Conservation (phyloP, 2,329 filamentous ascomycete species). For the Chrysoporthe puriensis region DNA sequence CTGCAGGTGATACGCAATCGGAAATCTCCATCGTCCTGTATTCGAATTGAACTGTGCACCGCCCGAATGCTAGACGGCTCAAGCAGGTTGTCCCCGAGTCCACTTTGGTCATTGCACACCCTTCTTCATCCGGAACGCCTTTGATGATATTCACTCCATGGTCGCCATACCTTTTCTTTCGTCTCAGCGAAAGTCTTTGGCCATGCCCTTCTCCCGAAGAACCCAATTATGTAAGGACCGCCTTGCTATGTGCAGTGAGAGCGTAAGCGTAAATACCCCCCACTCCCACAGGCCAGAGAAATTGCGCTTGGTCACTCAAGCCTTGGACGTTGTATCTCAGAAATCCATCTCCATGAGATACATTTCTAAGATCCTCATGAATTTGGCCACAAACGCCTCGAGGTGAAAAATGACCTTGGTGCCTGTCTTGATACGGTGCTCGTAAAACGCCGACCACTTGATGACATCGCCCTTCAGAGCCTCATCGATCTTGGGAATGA, state of each 20-base stretch:
- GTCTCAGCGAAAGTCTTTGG: background rate
- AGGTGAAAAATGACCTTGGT: conserved; percentile 97
- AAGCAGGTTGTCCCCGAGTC: background rate
- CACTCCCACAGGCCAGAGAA: background rate
- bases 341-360: conserved; percentile 85
- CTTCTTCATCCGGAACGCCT: conserved; percentile 22
- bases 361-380: conserved; percentile 95
- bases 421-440: conserved; percentile 89
- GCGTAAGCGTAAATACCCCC: background rate
- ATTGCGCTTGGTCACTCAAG: background rate
- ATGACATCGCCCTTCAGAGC: conserved; percentile 89
- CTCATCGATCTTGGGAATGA: conserved; percentile 86
- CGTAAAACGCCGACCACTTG: conserved; percentile 95
- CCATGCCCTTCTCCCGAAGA: background rate
- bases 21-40: background rate
- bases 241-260: background rate
- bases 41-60: conserved; percentile 2
- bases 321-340: conserved; percentile 39
- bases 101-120: background rate
- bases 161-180: background rate
- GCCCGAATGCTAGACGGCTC: background rate
- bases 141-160: background rate
- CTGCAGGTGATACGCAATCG: background rate
- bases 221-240: background rate
- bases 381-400: conserved; percentile 97